These are phyloP conservation scores for Gypsophila paniculata DNA, from an alignment of 179 eudicot species.

Conservation along the genomic window DNA sequence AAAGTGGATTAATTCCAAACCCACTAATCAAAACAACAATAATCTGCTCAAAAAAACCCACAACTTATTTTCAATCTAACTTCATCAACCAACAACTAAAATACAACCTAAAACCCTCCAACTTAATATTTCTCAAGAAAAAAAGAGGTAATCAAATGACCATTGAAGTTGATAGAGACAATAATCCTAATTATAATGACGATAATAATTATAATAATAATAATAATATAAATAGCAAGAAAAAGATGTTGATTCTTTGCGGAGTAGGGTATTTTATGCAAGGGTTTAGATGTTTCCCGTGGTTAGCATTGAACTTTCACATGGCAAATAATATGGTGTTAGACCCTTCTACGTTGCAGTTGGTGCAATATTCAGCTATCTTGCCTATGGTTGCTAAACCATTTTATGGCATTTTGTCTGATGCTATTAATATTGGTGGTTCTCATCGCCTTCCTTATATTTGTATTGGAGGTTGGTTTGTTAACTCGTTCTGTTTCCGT, in stretches of 20 bases:
- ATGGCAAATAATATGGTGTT: constrained; percentile 68
- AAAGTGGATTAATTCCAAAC: constrained; percentile 20
- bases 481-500: too few relatives aligned
- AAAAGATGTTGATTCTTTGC: constrained; percentile 53
- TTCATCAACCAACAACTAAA: constrained; percentile 21
- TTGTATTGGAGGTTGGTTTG: constrained; percentile 64
- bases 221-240: constrained; percentile 6
- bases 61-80: constrained; percentile 23
- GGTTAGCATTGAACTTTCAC: constrained; percentile 83
- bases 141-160: not conserved
- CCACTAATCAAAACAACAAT: constrained; percentile 18
- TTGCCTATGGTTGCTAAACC: constrained; percentile 93
- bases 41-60: constrained; percentile 17
- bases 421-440: constrained; percentile 72
- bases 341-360: constrained; percentile 71
- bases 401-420: constrained; percentile 74
- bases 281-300: constrained; percentile 87
- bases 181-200: not conserved
- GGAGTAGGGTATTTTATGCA: constrained; percentile 93
- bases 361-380: constrained; percentile 57
- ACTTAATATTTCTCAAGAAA: constrained; percentile 6
- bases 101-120: constrained; percentile 18
- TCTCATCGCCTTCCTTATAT: constrained; percentile 77
- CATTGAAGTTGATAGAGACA: constrained; percentile 14
- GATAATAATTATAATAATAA: not conserved